Percentiles rank a stretch among this genome's conserved stretches.
Conservation (phyloP, 306 rosid species). For the Sicyos baderoa region DNA sequence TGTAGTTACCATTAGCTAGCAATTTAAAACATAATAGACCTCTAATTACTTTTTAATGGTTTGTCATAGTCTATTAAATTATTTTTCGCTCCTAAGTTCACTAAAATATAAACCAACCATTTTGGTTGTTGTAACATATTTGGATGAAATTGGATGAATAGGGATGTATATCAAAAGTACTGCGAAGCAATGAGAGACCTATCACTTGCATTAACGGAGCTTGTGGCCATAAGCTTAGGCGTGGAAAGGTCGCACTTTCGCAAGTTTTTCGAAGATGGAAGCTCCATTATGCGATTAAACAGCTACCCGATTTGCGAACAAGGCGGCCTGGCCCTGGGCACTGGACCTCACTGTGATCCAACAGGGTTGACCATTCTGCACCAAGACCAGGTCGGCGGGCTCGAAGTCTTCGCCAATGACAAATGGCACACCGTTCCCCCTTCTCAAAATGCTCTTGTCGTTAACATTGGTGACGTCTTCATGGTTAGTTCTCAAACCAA, state of each 20-base stretch:
- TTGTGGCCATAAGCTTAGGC: constrained; percentile 63
- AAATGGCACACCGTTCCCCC: constrained; percentile 52
- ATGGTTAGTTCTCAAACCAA: constrained; percentile 34
- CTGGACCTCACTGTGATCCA: constrained; percentile 84
- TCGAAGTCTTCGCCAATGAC: constrained; percentile 47
- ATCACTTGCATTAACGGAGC: constrained; percentile 40
- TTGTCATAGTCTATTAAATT: too few relatives aligned
- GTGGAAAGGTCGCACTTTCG: constrained; percentile 35
- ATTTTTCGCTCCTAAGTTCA: not conserved
- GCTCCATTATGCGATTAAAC: constrained; percentile 67
- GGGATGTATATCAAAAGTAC: constrained; percentile 42
- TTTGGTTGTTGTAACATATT: not conserved
- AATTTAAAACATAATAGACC: too few relatives aligned
- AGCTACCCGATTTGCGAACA: constrained; percentile 52
- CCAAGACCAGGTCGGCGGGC: constrained; percentile 69
- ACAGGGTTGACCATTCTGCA: constrained; percentile 64
- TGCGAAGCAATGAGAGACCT: constrained; percentile 51
- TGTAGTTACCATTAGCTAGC: too few relatives aligned
- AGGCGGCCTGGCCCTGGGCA: constrained; percentile 46
- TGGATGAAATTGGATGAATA: constrained; percentile 16
- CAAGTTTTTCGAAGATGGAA: constrained; percentile 44
- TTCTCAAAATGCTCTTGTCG: constrained; percentile 38
- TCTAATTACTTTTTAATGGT: too few relatives aligned
- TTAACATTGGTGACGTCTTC: constrained; percentile 74
- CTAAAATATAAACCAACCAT: not conserved